These are phyloP conservation scores for Udeniomyces megalosporus DNA, from an alignment of 768 basidiomycete species.

Conservation along the genomic window DNA sequence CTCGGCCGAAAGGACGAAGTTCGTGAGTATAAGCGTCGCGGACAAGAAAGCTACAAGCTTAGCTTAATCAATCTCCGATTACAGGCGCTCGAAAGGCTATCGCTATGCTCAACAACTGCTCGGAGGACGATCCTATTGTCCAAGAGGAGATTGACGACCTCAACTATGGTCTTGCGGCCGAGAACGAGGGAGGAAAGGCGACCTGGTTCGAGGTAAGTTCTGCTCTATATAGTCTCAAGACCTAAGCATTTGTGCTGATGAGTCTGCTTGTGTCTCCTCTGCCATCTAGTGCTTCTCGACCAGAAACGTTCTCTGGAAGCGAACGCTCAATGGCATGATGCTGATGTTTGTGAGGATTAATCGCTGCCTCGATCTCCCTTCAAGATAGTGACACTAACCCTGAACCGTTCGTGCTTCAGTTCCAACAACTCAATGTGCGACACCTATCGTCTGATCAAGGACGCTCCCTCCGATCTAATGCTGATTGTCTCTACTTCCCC, in stretches of 20 bases:
- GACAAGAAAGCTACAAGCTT: neutral
- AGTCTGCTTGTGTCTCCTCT: no score
- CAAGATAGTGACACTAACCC: no score
- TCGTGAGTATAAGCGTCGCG: no score
- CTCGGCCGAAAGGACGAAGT: neutral
- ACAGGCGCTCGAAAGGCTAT: constrained; percentile 48
- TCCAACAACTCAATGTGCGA: constrained; percentile 27
- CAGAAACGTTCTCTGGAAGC: constrained; percentile 51
- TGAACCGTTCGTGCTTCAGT: neutral
- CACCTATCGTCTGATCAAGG: no score
- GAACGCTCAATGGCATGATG: constrained; percentile 68
- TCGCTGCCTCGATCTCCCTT: neutral
- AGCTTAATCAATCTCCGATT: neutral
- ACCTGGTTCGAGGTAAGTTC: constrained; percentile 43
- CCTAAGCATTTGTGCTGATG: no score
- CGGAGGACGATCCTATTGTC: constrained; percentile 43
- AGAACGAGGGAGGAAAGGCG: constrained; percentile 66
- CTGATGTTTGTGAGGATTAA: constrained; percentile 57
- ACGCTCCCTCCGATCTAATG: no score
- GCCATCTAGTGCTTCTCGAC: constrained; percentile 43
- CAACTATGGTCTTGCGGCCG: constrained; percentile 46
- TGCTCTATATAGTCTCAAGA: no score
- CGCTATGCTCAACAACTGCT: constrained; percentile 49
- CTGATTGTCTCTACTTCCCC: no score
- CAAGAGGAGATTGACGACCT: constrained; percentile 48